Evolutionary conservation across 305 asterid species (phyloP).

Genomic region (Fraxinus greggii): DNA sequence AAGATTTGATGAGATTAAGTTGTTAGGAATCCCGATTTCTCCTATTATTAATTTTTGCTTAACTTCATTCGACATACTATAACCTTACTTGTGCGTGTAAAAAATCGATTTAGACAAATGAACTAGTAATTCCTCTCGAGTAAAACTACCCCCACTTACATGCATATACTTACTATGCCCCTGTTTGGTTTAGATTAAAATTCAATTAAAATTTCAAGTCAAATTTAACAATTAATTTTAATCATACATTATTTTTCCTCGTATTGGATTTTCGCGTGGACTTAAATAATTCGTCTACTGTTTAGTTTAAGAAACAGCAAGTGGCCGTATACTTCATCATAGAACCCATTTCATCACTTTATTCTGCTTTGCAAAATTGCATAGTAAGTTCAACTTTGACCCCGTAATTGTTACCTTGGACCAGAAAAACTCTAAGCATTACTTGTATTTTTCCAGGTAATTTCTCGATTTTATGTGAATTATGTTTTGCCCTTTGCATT

Average conservation of each 20-base stretch:
- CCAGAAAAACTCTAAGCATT: not conserved
- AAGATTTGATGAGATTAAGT: not conserved
- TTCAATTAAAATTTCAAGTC: too few relatives aligned
- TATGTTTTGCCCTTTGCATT: not conserved
- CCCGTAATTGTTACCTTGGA: not conserved
- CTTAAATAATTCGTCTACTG: not conserved
- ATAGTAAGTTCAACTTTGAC: not conserved
- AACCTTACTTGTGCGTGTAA: not conserved
- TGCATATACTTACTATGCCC: not conserved
- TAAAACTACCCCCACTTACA: not conserved
- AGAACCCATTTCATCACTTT: not conserved
- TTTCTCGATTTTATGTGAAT: not conserved
- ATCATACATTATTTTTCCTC: not conserved
- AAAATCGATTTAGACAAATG: not conserved
- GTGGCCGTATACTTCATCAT: not conserved
- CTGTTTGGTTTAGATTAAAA: too few relatives aligned
- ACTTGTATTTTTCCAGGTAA: constrained; percentile 17
- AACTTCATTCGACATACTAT: not conserved
- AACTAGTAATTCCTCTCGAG: not conserved
- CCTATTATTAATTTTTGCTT: not conserved
- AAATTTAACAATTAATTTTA: too few relatives aligned
- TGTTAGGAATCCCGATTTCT: not conserved
- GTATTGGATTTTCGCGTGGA: not conserved
- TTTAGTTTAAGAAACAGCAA: not conserved
- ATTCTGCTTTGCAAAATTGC: not conserved